These are phyloP conservation scores for Linum tenue DNA, from an alignment of 345 rosid species.

Conservation along the genomic window DNA sequence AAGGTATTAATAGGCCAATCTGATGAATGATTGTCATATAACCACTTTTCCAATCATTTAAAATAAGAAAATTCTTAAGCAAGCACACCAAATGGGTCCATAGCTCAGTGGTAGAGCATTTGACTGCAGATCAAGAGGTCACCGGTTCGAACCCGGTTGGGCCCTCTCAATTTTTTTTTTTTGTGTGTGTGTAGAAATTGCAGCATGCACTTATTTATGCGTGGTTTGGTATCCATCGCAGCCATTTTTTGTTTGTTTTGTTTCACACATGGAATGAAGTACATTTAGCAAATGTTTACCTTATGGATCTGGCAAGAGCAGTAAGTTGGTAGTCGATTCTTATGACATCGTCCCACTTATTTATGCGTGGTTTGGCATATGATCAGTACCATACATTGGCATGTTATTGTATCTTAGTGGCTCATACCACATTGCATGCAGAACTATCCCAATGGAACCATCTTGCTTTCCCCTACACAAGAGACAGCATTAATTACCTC, in stretches of 20 bases:
- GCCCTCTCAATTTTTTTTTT: slow-evolving; percentile 12
- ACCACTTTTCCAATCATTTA: no score
- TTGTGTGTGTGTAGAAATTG: no score
- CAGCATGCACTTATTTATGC: no score
- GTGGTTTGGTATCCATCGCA: no score
- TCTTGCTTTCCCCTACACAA: background rate
- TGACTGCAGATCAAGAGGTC: slow-evolving; percentile 84
- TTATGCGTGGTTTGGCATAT: no score
- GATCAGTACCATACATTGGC: slow-evolving; percentile 35
- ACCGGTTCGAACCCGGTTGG: slow-evolving; percentile 43
- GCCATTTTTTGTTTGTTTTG: no score
- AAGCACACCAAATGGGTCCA: slow-evolving; percentile 29
- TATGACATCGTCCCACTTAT: slow-evolving; percentile 20
- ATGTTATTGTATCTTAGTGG: slow-evolving; percentile 31
- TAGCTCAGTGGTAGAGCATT: slow-evolving; percentile 91
- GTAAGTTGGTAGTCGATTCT: slow-evolving; percentile 33
- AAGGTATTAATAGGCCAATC: no score
- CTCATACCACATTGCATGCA: background rate
- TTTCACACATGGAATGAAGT: no score
- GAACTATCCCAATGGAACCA: background rate
- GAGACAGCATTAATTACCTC: no score
- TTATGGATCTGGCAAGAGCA: slow-evolving; percentile 29
- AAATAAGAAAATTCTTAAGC: no score
- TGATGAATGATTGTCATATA: no score
- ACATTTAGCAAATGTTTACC: slow-evolving; percentile 10